phyloP scores from a whole-genome alignment of 768 basidiomycete species.

The Macrocybe gigantea region DNA sequence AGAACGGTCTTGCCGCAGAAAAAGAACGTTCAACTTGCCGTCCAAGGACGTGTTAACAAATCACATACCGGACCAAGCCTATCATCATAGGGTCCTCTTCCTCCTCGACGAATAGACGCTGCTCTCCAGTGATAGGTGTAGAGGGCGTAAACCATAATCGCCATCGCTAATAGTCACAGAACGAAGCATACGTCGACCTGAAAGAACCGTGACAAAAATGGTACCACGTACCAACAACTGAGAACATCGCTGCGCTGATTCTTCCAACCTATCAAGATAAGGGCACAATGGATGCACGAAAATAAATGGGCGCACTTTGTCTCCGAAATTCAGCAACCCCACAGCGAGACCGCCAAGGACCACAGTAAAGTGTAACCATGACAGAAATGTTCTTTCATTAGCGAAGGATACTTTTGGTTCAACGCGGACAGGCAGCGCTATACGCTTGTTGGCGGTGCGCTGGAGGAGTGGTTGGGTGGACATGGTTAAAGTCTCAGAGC shows the following conservation, averaged over 20 bases:
- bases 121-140: conserved; percentile 97
- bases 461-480: conserved; percentile 97
- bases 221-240: conserved; percentile 65
- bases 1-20: conserved; percentile 58
- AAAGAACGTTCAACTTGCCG: not conserved
- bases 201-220: conserved; percentile 3
- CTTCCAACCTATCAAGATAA: conserved; percentile 67
- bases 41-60: not conserved
- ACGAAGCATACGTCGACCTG: conserved; percentile 7
- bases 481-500: conserved; percentile 42
- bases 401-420: conserved; percentile 95
- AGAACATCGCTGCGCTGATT: conserved; percentile 96
- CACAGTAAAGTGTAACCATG: conserved; percentile 98
- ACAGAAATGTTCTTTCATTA: conserved; percentile 92
- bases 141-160: conserved; percentile 94
- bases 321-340: conserved; percentile 96
- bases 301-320: conserved; percentile 57
- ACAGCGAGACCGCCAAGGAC: conserved; percentile 95
- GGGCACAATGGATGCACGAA: not conserved
- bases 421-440: conserved; percentile 91
- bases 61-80: conserved; percentile 85
- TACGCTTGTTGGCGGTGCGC: conserved; percentile 90
- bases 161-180: conserved; percentile 61
- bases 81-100: conserved; percentile 95
- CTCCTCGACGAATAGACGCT: conserved; percentile 83